These are phyloP conservation scores for Globisporangium middletonii DNA, from an alignment of 352 stramenopile genomes.

Conservation along the genomic window DNA sequence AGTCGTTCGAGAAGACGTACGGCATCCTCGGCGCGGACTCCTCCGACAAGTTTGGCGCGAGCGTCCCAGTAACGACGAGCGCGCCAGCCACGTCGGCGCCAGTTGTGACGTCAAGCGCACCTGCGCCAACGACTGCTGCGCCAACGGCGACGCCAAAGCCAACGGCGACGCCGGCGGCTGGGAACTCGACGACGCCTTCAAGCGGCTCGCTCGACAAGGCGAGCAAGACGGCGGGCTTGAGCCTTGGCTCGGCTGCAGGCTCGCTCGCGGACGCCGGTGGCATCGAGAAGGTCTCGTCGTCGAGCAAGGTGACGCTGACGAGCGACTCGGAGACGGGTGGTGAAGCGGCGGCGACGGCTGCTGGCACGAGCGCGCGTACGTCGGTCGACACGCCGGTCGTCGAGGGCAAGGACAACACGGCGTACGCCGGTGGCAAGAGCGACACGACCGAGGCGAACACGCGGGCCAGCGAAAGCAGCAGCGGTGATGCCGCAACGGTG, in stretches of 20 bases:
- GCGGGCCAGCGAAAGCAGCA: slow-evolving; percentile 17
- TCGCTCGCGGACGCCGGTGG: slow-evolving; percentile 8
- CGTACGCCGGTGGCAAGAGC: slow-evolving; percentile 17
- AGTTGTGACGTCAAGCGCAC: slow-evolving; percentile 1
- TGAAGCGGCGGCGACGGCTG: background rate
- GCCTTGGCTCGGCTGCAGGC: slow-evolving; percentile 13
- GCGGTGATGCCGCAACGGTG: background rate
- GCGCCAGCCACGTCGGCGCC: slow-evolving; percentile 7
- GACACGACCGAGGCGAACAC: slow-evolving; percentile 31
- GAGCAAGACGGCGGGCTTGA: slow-evolving; percentile 51
- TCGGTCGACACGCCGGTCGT: slow-evolving; percentile 16
- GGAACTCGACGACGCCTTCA: background rate
- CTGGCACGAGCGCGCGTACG: slow-evolving; percentile 2
- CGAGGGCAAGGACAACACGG: slow-evolving; percentile 10
- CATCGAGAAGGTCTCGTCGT: slow-evolving; percentile 8
- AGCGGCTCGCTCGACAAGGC: slow-evolving; percentile 49
- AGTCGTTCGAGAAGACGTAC: slow-evolving; percentile 44
- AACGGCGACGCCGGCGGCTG: background rate
- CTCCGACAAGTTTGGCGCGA: slow-evolving; percentile 46
- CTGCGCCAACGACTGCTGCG: slow-evolving; percentile 9
- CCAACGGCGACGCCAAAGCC: slow-evolving; percentile 1
- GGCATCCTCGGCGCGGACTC: slow-evolving; percentile 39
- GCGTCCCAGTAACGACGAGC: slow-evolving; percentile 11
- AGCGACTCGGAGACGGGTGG: slow-evolving; percentile 1
- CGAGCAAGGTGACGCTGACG: slow-evolving; percentile 3